Evolutionary conservation across 768 basidiomycete genomes (phyloP).

Genomic region (Filobasidium wieringae): DNA sequence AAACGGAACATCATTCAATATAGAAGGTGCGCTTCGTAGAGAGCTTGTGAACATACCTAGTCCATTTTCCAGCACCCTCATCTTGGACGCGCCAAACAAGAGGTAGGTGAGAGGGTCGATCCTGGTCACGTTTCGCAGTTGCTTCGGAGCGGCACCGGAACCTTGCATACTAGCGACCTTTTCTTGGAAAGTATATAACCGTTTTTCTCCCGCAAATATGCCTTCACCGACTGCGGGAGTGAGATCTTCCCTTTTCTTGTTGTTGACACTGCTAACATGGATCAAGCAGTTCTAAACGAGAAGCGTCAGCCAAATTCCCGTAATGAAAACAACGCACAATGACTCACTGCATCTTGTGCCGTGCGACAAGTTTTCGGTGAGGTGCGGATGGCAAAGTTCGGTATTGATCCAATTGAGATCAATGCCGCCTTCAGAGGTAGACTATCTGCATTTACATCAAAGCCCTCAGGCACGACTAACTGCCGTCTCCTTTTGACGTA

Average conservation of each 20-base stretch:
- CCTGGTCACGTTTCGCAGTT: conserved; percentile 66
- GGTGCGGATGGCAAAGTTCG: conserved; percentile 74
- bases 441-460: conserved; percentile 32
- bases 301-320: background rate
- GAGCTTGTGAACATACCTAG: conserved; percentile 34
- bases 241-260: conserved; percentile 48
- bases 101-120: conserved; percentile 81
- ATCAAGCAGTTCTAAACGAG: conserved; percentile 43
- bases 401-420: conserved; percentile 73
- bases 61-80: conserved; percentile 58
- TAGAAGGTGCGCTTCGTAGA: background rate
- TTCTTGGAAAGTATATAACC: conserved; percentile 69
- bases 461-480: conserved; percentile 23
- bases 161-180: conserved; percentile 47
- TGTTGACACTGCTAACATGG: conserved; percentile 77
- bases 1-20: background rate
- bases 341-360: conserved; percentile 63
- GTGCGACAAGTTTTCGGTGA: conserved; percentile 57
- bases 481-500: background rate
- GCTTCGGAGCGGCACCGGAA: conserved; percentile 47
- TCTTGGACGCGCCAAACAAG: conserved; percentile 75
- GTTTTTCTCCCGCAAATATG: conserved; percentile 48
- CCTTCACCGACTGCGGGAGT: conserved; percentile 28
- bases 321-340: background rate
- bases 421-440: conserved; percentile 67